A percentile compares a stretch with the other conserved stretches of the same genome.
phyloP scores from a whole-genome alignment of 768 basidiomycete genomes.

The Tubosaeta sp. region DNA sequence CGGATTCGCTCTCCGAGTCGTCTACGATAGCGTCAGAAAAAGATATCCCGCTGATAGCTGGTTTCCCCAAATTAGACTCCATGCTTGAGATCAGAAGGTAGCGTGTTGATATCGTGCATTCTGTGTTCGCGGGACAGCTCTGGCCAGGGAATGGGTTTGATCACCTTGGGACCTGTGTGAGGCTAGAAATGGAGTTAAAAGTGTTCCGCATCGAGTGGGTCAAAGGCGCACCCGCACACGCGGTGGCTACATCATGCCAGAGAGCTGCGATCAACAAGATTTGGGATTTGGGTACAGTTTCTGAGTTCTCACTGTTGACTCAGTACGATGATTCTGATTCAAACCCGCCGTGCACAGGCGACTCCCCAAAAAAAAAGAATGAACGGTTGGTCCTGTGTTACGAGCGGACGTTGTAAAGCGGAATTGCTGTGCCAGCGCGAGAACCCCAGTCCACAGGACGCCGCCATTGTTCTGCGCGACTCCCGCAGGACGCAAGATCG shows the following conservation, averaged over 20 bases:
- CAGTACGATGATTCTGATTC: background rate
- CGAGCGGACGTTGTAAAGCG: background rate
- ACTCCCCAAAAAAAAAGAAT: background rate
- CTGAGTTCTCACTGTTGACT: background rate
- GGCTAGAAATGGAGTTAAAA: background rate
- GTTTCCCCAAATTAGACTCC: background rate
- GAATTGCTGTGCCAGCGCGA: constrained; percentile 3
- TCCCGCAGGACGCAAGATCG: background rate
- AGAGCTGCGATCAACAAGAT: background rate
- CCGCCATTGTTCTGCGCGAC: background rate
- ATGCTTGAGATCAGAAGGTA: background rate
- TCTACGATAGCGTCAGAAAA: background rate
- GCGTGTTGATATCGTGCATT: background rate
- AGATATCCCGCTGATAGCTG: background rate
- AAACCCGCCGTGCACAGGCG: background rate
- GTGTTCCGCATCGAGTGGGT: background rate
- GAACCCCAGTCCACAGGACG: background rate
- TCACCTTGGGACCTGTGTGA: background rate
- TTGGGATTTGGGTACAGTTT: background rate
- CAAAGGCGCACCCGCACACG: background rate
- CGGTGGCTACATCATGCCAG: background rate
- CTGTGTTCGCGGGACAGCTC: background rate
- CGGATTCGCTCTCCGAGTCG: no score
- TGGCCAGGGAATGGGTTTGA: background rate
- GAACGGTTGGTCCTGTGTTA: constrained; percentile 2